These are phyloP conservation scores for Geranium incanum DNA, from an alignment of 441 rosid species.

Conservation along the genomic window DNA sequence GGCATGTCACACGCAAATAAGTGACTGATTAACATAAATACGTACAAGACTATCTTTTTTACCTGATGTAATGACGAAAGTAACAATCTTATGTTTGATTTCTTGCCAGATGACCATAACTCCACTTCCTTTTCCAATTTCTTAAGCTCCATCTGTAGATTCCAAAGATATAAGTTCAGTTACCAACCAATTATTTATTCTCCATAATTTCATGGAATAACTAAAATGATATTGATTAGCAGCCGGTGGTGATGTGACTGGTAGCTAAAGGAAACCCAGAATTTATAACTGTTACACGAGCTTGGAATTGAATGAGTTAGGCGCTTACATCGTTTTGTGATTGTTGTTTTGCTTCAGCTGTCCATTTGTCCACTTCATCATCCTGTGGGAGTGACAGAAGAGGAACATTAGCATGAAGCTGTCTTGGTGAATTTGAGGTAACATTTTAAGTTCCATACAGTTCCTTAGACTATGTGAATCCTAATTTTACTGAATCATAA, in stretches of 20 bases:
- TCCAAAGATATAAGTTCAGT: too few relatives aligned
- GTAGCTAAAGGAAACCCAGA: too few relatives aligned
- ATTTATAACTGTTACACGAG: background rate
- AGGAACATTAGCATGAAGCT: background rate
- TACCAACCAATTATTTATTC: background rate
- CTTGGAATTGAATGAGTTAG: background rate
- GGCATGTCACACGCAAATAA: background rate
- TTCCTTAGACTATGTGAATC: too few relatives aligned
- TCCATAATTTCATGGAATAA: background rate
- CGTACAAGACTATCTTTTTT: background rate
- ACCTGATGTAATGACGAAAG: conserved; percentile 4
- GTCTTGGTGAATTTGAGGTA: background rate
- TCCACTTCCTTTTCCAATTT: background rate
- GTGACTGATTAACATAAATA: too few relatives aligned
- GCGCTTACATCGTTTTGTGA: conserved; percentile 53
- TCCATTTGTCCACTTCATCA: conserved; percentile 31
- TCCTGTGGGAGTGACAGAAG: conserved; percentile 19
- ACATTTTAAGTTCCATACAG: background rate
- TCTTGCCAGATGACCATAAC: conserved; percentile 2
- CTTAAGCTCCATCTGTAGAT: conserved; percentile 2
- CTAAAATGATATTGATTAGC: too few relatives aligned
- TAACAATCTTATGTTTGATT: background rate
- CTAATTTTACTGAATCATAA: too few relatives aligned
- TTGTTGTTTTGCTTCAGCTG: conserved; percentile 32
- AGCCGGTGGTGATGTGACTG: background rate